Conservation (phyloP, 108 stramenopile species). For the Cyclostephanos tholiformis region DNA sequence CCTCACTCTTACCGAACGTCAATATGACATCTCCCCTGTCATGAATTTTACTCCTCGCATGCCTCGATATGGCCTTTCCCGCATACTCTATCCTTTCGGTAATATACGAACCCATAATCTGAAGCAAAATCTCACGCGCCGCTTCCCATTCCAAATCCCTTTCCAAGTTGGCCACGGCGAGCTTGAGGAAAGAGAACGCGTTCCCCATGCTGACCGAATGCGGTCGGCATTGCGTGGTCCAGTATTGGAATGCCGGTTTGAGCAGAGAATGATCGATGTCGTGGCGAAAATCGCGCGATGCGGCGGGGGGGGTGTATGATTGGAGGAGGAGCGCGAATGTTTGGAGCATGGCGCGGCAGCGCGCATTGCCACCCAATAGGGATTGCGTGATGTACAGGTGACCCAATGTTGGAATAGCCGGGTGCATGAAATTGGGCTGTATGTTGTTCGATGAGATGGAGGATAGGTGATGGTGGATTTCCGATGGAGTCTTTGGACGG, state of each 20-base stretch:
- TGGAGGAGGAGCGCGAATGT: slow-evolving; percentile 71
- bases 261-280: slow-evolving; percentile 84
- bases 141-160: slow-evolving; percentile 83
- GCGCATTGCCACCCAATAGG: slow-evolving; percentile 87
- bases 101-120: slow-evolving; percentile 87
- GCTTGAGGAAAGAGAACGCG: slow-evolving; percentile 90
- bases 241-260: slow-evolving; percentile 89
- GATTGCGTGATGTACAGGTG: slow-evolving; percentile 78
- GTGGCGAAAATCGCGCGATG: slow-evolving; percentile 63
- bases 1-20: slow-evolving; percentile 86
- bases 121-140: slow-evolving; percentile 71
- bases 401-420: slow-evolving; percentile 84
- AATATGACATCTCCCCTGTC: slow-evolving; percentile 91
- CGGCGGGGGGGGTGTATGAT: slow-evolving; percentile 63
- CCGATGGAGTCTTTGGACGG: slow-evolving; percentile 52
- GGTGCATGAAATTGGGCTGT: slow-evolving; percentile 62
- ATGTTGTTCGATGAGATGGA: slow-evolving; percentile 13
- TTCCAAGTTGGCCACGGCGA: slow-evolving; percentile 83
- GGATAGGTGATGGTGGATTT: slow-evolving; percentile 25
- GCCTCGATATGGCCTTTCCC: slow-evolving; percentile 83
- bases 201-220: slow-evolving; percentile 97
- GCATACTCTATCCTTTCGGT: slow-evolving; percentile 92
- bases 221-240: slow-evolving; percentile 88
- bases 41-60: slow-evolving; percentile 81
- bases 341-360: slow-evolving; percentile 91